Evolutionary conservation across 495 filamentous ascomycete species (phyloP), one percentile per base, ranked within the genome.

Genomic region (Chaetomium tenue): DNA sequence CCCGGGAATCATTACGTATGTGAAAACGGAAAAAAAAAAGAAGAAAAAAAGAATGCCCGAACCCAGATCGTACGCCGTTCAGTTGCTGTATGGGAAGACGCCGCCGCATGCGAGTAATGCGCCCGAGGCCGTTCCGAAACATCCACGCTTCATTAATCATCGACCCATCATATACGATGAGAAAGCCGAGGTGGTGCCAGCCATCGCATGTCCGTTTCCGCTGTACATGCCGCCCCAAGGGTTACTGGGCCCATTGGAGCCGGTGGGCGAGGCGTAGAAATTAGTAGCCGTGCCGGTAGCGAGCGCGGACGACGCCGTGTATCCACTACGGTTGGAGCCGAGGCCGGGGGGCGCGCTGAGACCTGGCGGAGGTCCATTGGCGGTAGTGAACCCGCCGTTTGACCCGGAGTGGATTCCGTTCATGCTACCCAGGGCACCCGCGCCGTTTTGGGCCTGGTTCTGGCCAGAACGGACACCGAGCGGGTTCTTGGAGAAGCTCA

Each of bases 401-500:
- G 73, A 66, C n/a, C 76, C 69, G 30, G 61, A 48, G 40, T 72
- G 70, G 44, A 69, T 63, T 11, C 68, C 42, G 64, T 81, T 82
- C 63, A 87, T 79, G n/a, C 80, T 82, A 64, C 79, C 78, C 64
- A 88, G 79, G 53, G 81, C 83, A 67, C 78, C 69, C 50, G 82
- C 82, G 18, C 65, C 61, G 58, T 63, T 69, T 44, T 77, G 71
- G 9, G 72, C 73, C 9, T 75, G 62, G 2, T 84, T 80, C 64
- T 92, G 90, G 23, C 87, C 87, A 1, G 88, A 89, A 33, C 94
- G 91, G 25, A 98, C 95, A 28, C 95, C 94, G 11, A 98, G 83
- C 2, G 94, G 94, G 70, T 98, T 98, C 78, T 98, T 98, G 13
- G 93, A 97, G 78, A 98, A 98, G 73, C 91, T 96, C 44, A 98